phyloP scores from a whole-genome alignment of 441 rosid species.

The Erysimum cheiri region DNA sequence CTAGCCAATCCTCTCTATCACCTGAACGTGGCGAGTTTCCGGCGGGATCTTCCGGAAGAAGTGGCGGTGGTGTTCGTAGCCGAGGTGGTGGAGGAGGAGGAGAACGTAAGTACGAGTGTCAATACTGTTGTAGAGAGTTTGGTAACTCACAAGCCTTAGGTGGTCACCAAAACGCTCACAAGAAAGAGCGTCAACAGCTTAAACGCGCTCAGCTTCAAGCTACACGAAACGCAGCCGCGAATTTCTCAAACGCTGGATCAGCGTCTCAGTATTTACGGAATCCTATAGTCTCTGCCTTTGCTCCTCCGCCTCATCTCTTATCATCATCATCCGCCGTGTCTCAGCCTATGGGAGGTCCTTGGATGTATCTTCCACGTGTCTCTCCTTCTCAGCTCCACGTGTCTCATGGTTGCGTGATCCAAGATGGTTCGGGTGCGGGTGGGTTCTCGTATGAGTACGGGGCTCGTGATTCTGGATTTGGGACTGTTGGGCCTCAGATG shows the following conservation, averaged over 20 bases:
- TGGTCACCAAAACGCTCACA: conserved; percentile 99
- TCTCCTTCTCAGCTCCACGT: conserved; percentile 68
- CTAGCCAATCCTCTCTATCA: conserved; percentile 45
- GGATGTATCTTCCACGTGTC: conserved; percentile 81
- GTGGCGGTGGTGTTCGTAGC: conserved; percentile 28
- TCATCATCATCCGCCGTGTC: conserved; percentile 53
- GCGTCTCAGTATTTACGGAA: conserved; percentile 56
- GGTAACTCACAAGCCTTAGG: conserved; percentile 99
- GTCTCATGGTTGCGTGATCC: conserved; percentile 78
- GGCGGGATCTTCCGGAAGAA: conserved; percentile 29
- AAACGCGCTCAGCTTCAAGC: conserved; percentile 94
- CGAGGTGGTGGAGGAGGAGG: conserved; percentile 30
- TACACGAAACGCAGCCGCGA: conserved; percentile 67
- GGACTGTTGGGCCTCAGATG: conserved; percentile 44
- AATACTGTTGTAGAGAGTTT: conserved; percentile 88
- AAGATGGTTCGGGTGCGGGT: conserved; percentile 38
- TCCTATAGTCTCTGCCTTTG: conserved; percentile 86
- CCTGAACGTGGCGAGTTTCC: conserved; percentile 48
- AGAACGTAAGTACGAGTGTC: conserved; percentile 94
- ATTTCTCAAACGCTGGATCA: conserved; percentile 20
- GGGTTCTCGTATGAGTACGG: conserved; percentile 45
- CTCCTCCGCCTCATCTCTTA: conserved; percentile 79
- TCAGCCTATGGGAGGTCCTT: conserved; percentile 49
- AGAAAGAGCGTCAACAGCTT: conserved; percentile 92
- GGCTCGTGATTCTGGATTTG: conserved; percentile 43